phyloP scores from a whole-genome alignment of 176 grass and related monocot species.

The Sorghum bicolor region DNA sequence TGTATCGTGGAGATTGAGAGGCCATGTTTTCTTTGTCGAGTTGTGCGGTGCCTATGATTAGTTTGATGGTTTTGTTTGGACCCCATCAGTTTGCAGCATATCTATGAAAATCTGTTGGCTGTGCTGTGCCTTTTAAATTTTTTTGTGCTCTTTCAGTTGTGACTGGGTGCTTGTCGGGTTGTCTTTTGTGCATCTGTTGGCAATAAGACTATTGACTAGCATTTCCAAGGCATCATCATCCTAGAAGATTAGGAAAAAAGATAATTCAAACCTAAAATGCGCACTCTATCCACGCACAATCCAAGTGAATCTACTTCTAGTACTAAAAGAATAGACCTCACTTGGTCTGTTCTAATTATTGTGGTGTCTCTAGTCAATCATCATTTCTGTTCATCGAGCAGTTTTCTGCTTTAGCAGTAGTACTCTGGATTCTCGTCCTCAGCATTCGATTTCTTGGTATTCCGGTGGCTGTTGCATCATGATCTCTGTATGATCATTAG shows the following conservation, averaged over 20 bases:
- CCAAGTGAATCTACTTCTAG: not conserved
- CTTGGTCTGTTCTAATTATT: not conserved
- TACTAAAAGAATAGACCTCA: not conserved
- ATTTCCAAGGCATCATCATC: not conserved
- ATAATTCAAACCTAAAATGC: not conserved
- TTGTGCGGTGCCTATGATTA: constrained; percentile 32
- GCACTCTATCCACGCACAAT: not conserved
- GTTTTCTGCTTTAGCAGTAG: not conserved
- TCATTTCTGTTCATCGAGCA: not conserved
- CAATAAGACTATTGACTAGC: not conserved
- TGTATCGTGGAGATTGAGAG: constrained; percentile 29
- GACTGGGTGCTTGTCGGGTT: constrained; percentile 11
- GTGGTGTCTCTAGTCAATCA: not conserved
- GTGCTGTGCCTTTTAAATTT: not conserved
- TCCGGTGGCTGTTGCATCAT: constrained; percentile 27
- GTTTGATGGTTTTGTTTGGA: constrained; percentile 20
- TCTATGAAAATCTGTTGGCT: constrained; percentile 30
- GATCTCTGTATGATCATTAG: not conserved
- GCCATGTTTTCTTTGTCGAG: constrained; percentile 47
- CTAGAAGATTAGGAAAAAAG: not conserved
- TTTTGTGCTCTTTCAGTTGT: not conserved
- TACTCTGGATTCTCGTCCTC: not conserved
- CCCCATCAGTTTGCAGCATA: constrained; percentile 33
- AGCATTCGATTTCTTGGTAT: constrained; percentile 16
- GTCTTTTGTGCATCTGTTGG: not conserved